These are phyloP conservation scores for Pestalotiopsis sp. DNA, from an alignment of 2,329 filamentous ascomycete species.

Conservation along the genomic window DNA sequence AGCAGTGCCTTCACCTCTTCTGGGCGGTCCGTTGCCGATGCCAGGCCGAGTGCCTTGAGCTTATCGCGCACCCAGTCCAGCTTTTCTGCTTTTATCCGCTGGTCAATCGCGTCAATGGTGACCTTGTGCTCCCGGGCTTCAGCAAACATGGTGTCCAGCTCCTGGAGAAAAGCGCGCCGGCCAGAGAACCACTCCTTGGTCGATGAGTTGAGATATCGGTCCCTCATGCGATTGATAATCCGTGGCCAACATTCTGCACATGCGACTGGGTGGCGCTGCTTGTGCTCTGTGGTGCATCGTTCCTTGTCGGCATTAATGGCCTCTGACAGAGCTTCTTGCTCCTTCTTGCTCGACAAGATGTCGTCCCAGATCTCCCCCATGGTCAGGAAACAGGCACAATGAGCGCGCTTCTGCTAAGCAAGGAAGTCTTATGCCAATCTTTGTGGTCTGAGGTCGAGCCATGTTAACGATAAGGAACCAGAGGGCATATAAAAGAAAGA, in stretches of 20 bases:
- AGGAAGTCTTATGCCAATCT: background rate
- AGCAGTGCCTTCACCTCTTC: slow-evolving; percentile 26
- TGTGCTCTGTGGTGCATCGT: slow-evolving; percentile 45
- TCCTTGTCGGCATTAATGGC: slow-evolving; percentile 45
- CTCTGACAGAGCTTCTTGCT: slow-evolving; percentile 37
- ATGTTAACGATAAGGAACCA: background rate
- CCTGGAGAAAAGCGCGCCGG: slow-evolving; percentile 49
- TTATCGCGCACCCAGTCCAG: slow-evolving; percentile 53
- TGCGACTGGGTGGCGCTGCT: slow-evolving; percentile 43
- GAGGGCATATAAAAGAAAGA: background rate
- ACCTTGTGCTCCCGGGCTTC: slow-evolving; percentile 46
- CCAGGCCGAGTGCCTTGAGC: slow-evolving; percentile 27
- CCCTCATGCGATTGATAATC: slow-evolving; percentile 47
- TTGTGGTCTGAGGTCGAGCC: background rate
- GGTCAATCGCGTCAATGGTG: slow-evolving; percentile 49
- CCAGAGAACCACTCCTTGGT: slow-evolving; percentile 55
- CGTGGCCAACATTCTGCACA: slow-evolving; percentile 52
- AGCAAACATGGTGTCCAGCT: slow-evolving; percentile 51
- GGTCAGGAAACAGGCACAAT: background rate
- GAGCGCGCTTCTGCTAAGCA: background rate
- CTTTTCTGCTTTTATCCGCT: slow-evolving; percentile 53
- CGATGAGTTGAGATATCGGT: slow-evolving; percentile 38
- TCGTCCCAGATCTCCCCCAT: slow-evolving; percentile 37
- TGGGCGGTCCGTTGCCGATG: slow-evolving; percentile 26
- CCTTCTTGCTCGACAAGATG: slow-evolving; percentile 30